Evolutionary conservation across 768 basidiomycete genomes (phyloP).

Genomic region (Lactarius pseudohatsudake): DNA sequence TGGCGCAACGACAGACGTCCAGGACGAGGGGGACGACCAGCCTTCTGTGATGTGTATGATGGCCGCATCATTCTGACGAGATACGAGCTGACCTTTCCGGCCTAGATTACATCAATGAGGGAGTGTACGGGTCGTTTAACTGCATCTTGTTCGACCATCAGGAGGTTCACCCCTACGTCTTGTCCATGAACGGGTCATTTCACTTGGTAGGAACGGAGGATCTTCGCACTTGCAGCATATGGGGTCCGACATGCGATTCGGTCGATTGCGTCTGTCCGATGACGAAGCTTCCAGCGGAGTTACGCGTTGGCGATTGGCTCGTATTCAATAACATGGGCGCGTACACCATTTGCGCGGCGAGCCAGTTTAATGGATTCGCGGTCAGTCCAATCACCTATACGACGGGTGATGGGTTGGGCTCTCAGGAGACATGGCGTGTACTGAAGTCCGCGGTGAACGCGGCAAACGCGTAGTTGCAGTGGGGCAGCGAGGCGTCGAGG

Average conservation of each 20-base stretch:
- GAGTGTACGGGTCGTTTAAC: slow-evolving; percentile 96
- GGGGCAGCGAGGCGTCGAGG: slow-evolving; percentile 11
- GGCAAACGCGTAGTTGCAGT: slow-evolving; percentile 16
- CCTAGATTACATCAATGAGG: slow-evolving; percentile 87
- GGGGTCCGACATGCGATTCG: slow-evolving; percentile 99
- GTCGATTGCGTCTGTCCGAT: slow-evolving; percentile 86
- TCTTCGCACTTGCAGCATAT: slow-evolving; percentile 67
- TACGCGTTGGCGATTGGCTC: slow-evolving; percentile 95
- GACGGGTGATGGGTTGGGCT: slow-evolving; percentile 52
- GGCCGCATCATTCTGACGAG: slow-evolving; percentile 27
- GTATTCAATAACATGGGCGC: slow-evolving; percentile 99
- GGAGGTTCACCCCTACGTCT: slow-evolving; percentile 75
- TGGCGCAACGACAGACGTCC: slow-evolving; percentile 32
- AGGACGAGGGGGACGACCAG: slow-evolving; percentile 38
- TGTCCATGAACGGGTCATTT: slow-evolving; percentile 69
- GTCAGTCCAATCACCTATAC: slow-evolving; percentile 80
- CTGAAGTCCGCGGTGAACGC: slow-evolving; percentile 49
- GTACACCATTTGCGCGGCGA: slow-evolving; percentile 97
- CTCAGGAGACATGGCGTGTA: slow-evolving; percentile 50
- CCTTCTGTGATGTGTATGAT: slow-evolving; percentile 88
- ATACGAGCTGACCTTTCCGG: neutral
- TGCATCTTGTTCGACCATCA: slow-evolving; percentile 95
- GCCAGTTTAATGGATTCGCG: slow-evolving; percentile 92
- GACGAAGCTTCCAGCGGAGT: slow-evolving; percentile 58
- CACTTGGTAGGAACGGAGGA: slow-evolving; percentile 48